Percentiles rank a stretch among this genome's conserved stretches.
phyloP scores from a whole-genome alignment of 1,139 yeast species.

The Hansenula anomala region DNA sequence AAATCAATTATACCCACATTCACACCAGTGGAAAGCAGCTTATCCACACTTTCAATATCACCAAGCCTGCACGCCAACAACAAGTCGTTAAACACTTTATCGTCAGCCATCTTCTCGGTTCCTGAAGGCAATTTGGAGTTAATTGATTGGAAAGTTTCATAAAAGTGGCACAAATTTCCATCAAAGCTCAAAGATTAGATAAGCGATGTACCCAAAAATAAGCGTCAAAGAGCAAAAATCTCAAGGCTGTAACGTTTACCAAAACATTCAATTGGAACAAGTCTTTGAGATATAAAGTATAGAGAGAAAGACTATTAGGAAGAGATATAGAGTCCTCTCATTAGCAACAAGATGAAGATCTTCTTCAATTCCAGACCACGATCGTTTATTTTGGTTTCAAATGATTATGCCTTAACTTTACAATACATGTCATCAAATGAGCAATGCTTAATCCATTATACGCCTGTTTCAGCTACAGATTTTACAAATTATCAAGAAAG shows the following conservation, averaged over 20 bases:
- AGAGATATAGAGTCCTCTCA: too few relatives aligned
- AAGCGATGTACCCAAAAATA: too few relatives aligned
- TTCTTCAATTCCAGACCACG: slow-evolving; percentile 47
- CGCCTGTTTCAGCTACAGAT: slow-evolving; percentile 34
- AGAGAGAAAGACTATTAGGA: too few relatives aligned
- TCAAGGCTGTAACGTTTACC: too few relatives aligned
- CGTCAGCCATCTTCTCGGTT: slow-evolving; percentile 1
- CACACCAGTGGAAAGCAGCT: slow-evolving; percentile 49
- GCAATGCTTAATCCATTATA: slow-evolving; percentile 46
- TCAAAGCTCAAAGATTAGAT: not conserved
- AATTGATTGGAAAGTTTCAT: too few relatives aligned
- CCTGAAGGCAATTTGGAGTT: too few relatives aligned
- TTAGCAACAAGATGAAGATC: slow-evolving; percentile 18
- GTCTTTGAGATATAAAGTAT: too few relatives aligned
- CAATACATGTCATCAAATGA: slow-evolving; percentile 17
- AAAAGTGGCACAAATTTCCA: too few relatives aligned
- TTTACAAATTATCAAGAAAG: slow-evolving; percentile 38
- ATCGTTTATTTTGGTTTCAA: slow-evolving; percentile 47
- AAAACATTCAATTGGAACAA: too few relatives aligned
- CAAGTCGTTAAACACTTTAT: slow-evolving; percentile 29
- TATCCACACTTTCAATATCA: slow-evolving; percentile 59
- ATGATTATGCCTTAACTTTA: slow-evolving; percentile 44
- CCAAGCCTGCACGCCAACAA: slow-evolving; percentile 68
- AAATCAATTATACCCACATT: slow-evolving; percentile 31
- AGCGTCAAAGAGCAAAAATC: too few relatives aligned